These are phyloP conservation scores for Cotoneaster glaucophyllus DNA, from an alignment of 306 rosid species.

Conservation along the genomic window DNA sequence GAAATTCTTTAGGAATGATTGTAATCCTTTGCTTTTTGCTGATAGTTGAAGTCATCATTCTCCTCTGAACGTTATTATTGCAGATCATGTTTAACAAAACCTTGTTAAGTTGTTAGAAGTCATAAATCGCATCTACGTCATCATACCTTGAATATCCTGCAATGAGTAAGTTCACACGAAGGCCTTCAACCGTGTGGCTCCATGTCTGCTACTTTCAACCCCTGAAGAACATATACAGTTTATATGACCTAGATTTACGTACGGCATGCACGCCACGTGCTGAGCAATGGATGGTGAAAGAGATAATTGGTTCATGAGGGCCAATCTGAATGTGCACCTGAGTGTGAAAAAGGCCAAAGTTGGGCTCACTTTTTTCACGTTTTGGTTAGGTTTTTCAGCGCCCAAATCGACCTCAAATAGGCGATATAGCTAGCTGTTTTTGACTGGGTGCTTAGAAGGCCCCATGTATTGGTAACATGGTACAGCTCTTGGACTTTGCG, in stretches of 20 bases:
- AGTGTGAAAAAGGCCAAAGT: constrained; percentile 18
- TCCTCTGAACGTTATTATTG: background rate
- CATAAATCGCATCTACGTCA: background rate
- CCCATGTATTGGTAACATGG: background rate
- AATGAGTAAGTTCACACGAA: background rate
- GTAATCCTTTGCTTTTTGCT: background rate
- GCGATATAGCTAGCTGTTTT: background rate
- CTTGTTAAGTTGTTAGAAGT: background rate
- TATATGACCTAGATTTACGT: background rate
- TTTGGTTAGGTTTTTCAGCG: constrained; percentile 14
- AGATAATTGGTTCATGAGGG: constrained; percentile 15
- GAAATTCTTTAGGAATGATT: background rate
- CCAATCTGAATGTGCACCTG: constrained; percentile 21
- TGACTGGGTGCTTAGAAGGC: constrained; percentile 3
- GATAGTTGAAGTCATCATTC: background rate
- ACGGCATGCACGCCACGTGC: background rate
- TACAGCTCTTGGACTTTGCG: constrained; percentile 7
- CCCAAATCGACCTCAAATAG: constrained; percentile 16
- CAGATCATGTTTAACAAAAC: background rate
- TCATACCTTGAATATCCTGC: background rate
- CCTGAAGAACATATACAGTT: background rate
- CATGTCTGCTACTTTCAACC: background rate
- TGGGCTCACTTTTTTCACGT: constrained; percentile 6
- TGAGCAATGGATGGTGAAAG: background rate
- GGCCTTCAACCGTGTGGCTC: background rate